Base-by-base conservation (phyloP, 306 rosid genomes). In the Fragaria nilgerrensis region DNA sequence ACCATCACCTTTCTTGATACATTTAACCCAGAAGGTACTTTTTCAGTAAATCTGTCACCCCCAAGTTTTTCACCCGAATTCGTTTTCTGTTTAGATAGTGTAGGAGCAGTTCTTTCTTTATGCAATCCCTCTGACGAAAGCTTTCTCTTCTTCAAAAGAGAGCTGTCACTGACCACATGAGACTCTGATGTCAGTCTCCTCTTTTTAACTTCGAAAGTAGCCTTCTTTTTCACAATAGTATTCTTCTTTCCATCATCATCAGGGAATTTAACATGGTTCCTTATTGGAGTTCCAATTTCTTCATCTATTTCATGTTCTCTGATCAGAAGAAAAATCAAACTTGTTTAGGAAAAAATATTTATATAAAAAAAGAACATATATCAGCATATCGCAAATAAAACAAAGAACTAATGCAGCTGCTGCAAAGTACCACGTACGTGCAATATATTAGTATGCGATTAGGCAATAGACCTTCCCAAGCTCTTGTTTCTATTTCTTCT, bases 361-460 rank as follows among this genome's bases (percentile, higher is more conserved):
- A 47, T 0, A 45, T 45, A 19, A 52, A 52, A 6, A 7, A 55
- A 39, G 8, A 7, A 55, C 12, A 55, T 55, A 55, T 20, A 55
- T 43, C 12, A 0, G 45, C 45, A 9, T 59, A 74, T 70, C 55
- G 58, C 45, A 68, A 70, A 66, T 68, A 79, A 84, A 80, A 53
- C 71, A 79, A 78, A 65, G 63, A 72, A 71, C 73, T 74, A 79
- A 62, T 43, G 22, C 45, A 76, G 15, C 14, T 68, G 36, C 56
- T 49, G 49, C 15, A 6, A 44, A 62, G 48, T 41, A 41, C 72
- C 64, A 89, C 98, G 90, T 90, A 95, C 97, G 82, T 77, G 89
- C 99, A 95, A 82, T 90, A 95, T 74, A 92, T 95, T 65, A 95
- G 90, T 70, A 95, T 82, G 53, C 97, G 96, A 59, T 87, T 89